Percentiles rank a stretch among this genome's conserved stretches.
Conservation (phyloP, 83 land plant species). For the Picea engelmannii region DNA sequence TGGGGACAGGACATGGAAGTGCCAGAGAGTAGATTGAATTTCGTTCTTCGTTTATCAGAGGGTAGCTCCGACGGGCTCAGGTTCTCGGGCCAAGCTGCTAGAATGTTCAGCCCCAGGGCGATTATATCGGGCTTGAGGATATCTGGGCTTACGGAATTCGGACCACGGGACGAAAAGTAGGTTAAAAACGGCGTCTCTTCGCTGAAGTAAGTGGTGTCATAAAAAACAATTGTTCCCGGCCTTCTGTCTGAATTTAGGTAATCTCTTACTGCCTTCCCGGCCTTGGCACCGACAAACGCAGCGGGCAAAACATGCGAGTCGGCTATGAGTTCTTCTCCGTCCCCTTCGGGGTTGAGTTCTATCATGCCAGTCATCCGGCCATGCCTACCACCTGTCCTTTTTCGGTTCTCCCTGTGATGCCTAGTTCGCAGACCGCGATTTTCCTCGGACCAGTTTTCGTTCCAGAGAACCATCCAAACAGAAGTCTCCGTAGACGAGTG, state of each 20-base stretch:
- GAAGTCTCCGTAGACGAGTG: slow-evolving; percentile 3
- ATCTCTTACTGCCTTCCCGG: slow-evolving; percentile 19
- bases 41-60: no score
- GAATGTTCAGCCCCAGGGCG: no score
- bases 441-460: slow-evolving; percentile 1
- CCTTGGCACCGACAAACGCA: slow-evolving; percentile 24
- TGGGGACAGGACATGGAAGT: no score
- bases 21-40: no score
- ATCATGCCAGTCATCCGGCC: slow-evolving; percentile 63
- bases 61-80: no score
- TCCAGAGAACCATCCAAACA: slow-evolving; percentile 35
- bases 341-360: slow-evolving; percentile 8
- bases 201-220: no score
- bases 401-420: slow-evolving; percentile 6
- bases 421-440: slow-evolving; percentile 49
- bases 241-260: slow-evolving; percentile 14
- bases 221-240: no score
- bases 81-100: no score
- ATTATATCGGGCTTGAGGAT: slow-evolving; percentile 8
- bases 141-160: neutral
- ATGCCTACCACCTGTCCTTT: neutral
- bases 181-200: neutral
- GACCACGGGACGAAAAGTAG: slow-evolving; percentile 3
- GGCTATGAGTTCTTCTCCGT: slow-evolving; percentile 42
- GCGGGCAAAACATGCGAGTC: slow-evolving; percentile 52